Evolutionary conservation across 352 stramenopile genomes (phyloP).

Genomic region (Blastocystis sp.): DNA sequence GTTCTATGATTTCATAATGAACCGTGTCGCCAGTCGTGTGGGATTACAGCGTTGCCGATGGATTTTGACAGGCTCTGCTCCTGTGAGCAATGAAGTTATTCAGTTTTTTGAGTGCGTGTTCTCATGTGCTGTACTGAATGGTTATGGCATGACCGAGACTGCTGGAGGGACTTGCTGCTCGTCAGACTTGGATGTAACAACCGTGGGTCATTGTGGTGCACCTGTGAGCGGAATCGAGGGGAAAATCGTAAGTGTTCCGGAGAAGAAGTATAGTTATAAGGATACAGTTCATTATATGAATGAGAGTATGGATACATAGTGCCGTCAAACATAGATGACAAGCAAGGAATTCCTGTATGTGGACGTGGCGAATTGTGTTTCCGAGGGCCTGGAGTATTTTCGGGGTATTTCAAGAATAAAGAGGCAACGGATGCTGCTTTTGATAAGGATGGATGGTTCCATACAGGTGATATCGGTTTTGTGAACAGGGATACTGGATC

Average conservation of each 20-base stretch:
- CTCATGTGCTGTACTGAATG: slow-evolving; percentile 79
- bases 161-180: slow-evolving; percentile 67
- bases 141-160: slow-evolving; percentile 86
- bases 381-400: slow-evolving; percentile 69
- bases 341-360: slow-evolving; percentile 2
- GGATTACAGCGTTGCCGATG: slow-evolving; percentile 79
- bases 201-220: slow-evolving; percentile 81
- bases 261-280: slow-evolving; percentile 88
- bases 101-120: slow-evolving; percentile 86
- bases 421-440: slow-evolving; percentile 71
- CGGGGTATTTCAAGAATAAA: slow-evolving; percentile 74
- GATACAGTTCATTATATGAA: slow-evolving; percentile 66
- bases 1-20: slow-evolving; percentile 86
- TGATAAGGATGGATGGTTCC: slow-evolving; percentile 74
- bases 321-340: slow-evolving; percentile 19
- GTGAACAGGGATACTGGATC: slow-evolving; percentile 69
- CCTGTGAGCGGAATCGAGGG: slow-evolving; percentile 79
- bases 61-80: slow-evolving; percentile 85
- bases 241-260: slow-evolving; percentile 84
- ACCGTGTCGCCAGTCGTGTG: slow-evolving; percentile 81
- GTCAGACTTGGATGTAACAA: slow-evolving; percentile 68
- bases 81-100: slow-evolving; percentile 83
- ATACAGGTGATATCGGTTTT: slow-evolving; percentile 74
- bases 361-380: slow-evolving; percentile 74
- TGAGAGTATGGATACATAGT: neutral